Evolutionary conservation across 768 basidiomycete genomes (phyloP).

Genomic region (Boletales sp.): DNA sequence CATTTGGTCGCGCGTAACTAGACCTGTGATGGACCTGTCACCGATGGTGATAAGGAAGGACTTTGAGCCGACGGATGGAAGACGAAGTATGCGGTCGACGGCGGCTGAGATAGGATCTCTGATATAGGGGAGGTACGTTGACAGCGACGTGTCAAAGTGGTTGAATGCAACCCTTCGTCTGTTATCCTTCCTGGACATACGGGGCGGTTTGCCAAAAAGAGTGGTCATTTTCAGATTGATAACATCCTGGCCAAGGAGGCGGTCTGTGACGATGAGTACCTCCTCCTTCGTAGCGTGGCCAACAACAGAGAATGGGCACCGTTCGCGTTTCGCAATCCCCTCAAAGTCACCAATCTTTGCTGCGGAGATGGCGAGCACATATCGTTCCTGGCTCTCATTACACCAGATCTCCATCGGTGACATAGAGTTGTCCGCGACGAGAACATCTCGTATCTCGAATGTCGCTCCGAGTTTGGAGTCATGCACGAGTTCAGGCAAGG

Average conservation of each 20-base stretch:
- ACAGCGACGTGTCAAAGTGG: slow-evolving; percentile 71
- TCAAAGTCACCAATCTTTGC: slow-evolving; percentile 63
- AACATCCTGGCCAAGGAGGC: slow-evolving; percentile 71
- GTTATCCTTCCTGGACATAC: slow-evolving; percentile 74
- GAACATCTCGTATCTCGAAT: slow-evolving; percentile 92
- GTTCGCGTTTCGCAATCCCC: slow-evolving; percentile 76
- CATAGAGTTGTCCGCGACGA: slow-evolving; percentile 90
- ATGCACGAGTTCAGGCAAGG: slow-evolving; percentile 94
- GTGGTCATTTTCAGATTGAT: slow-evolving; percentile 92
- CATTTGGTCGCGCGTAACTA: slow-evolving; percentile 97
- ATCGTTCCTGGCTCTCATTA: slow-evolving; percentile 97
- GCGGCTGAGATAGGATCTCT: slow-evolving; percentile 57
- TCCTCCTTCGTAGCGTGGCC: slow-evolving; percentile 81
- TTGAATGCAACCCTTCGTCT: slow-evolving; percentile 39
- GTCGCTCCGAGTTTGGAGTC: slow-evolving; percentile 88
- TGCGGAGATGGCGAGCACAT: slow-evolving; percentile 85
- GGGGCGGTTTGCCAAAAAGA: slow-evolving; percentile 93
- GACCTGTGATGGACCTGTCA: slow-evolving; percentile 89
- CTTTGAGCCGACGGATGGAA: slow-evolving; percentile 93
- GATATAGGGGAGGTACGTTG: slow-evolving; percentile 54
- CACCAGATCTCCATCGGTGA: slow-evolving; percentile 99
- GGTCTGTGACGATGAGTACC: slow-evolving; percentile 85
- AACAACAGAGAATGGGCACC: slow-evolving; percentile 92
- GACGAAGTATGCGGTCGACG: slow-evolving; percentile 75
- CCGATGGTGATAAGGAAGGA: slow-evolving; percentile 99